Evolutionary conservation across 441 rosid species (phyloP).

Genomic region (Sinapis alba): DNA sequence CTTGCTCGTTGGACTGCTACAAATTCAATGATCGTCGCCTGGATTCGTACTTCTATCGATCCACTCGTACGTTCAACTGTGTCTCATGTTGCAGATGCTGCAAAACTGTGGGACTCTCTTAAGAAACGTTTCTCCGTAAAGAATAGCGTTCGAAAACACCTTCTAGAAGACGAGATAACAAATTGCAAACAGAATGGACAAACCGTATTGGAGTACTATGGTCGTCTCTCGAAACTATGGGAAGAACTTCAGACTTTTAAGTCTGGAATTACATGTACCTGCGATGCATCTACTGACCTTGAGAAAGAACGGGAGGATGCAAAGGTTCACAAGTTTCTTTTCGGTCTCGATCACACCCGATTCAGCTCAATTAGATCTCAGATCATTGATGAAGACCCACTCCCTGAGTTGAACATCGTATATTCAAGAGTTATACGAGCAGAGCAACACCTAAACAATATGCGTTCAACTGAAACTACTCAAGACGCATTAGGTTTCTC

Average conservation of each 20-base stretch:
- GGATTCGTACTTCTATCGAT: too few relatives aligned
- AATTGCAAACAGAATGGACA: background rate
- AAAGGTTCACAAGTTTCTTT: background rate
- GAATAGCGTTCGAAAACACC: background rate
- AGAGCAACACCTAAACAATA: background rate
- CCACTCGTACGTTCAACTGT: background rate
- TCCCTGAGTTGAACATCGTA: background rate
- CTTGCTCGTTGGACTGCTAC: too few relatives aligned
- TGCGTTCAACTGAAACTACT: background rate
- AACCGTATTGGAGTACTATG: background rate
- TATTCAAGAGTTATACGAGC: background rate
- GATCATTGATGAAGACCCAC: background rate
- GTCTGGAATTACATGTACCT: background rate
- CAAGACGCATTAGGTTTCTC: background rate
- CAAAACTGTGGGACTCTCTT: background rate
- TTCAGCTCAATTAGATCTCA: background rate
- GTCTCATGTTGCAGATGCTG: background rate
- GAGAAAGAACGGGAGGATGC: background rate
- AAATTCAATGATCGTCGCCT: too few relatives aligned
- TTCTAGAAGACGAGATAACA: background rate
- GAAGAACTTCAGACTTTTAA: background rate
- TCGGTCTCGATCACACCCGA: background rate
- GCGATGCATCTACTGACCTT: background rate
- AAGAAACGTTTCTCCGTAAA: background rate
- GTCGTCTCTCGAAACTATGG: background rate